Evolutionary conservation across 1,139 yeast genomes (phyloP).

Genomic region (Pichia sp.): DNA sequence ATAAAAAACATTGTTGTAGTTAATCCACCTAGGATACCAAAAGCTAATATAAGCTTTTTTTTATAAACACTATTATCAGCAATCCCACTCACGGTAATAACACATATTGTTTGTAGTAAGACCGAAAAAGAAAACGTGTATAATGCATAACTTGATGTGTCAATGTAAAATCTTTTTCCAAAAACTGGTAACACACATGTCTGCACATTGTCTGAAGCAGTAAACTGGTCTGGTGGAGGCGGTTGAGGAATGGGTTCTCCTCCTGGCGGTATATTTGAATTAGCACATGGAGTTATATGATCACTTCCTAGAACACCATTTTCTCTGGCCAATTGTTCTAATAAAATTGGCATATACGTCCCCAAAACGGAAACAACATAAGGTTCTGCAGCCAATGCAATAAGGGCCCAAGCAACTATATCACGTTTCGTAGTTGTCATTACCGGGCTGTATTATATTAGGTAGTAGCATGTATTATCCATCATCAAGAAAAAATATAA

Average conservation of each 20-base stretch:
- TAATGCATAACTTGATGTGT: constrained; percentile 61
- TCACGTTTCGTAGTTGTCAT: constrained; percentile 11
- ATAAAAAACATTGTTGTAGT: constrained; percentile 42
- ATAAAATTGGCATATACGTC: constrained; percentile 59
- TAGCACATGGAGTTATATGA: constrained; percentile 27
- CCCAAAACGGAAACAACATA: constrained; percentile 68
- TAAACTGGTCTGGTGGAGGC: constrained; percentile 33
- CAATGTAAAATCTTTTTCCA: constrained; percentile 38
- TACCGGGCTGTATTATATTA: no score
- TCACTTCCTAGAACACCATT: constrained; percentile 56
- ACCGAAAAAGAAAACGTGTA: constrained; percentile 65
- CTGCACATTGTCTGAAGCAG: constrained; percentile 10
- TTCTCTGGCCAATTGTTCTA: constrained; percentile 60
- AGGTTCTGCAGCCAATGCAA: constrained; percentile 54
- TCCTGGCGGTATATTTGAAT: constrained; percentile 6
- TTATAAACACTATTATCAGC: constrained; percentile 53
- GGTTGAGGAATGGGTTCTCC: constrained; percentile 20
- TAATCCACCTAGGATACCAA: constrained; percentile 51
- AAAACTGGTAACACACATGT: constrained; percentile 38
- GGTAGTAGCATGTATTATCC: background rate
- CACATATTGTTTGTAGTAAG: constrained; percentile 55
- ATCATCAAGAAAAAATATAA: no score
- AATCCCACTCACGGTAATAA: constrained; percentile 62
- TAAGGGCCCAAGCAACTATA: constrained; percentile 16
- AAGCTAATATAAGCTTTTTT: constrained; percentile 43